phyloP scores from a whole-genome alignment of 2,329 filamentous ascomycete genomes.

The Venturiaceae sp. region DNA sequence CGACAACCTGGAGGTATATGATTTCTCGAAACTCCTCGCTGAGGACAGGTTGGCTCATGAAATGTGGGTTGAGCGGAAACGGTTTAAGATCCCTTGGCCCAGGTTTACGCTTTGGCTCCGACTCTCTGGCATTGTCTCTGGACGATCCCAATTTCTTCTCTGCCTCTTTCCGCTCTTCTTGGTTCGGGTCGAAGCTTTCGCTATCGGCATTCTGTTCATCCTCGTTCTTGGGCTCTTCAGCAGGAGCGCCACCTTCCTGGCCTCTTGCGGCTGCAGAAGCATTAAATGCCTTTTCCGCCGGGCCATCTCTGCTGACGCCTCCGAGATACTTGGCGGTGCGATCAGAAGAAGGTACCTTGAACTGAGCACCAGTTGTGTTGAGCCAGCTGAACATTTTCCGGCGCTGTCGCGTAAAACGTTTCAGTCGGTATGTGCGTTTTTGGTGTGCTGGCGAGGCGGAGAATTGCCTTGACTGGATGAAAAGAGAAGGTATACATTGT shows the following conservation, averaged over 20 bases:
- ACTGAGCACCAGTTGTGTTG: constrained; percentile 40
- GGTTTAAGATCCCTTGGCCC: constrained; percentile 32
- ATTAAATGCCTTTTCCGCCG: constrained; percentile 11
- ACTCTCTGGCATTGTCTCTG: not conserved
- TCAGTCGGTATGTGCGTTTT: not conserved
- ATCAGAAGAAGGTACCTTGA: constrained; percentile 36
- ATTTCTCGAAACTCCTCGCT: constrained; percentile 62
- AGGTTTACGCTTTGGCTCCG: not conserved
- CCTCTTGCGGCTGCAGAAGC: not conserved
- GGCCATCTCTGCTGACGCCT: constrained; percentile 11
- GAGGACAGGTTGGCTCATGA: constrained; percentile 62
- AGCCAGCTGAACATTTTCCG: constrained; percentile 49
- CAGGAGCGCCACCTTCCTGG: not conserved
- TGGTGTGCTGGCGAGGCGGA: not conserved
- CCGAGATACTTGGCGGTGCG: constrained; percentile 39
- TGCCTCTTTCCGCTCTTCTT: not conserved
- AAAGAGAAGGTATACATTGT: not conserved
- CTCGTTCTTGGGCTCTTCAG: not conserved
- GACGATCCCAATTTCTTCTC: not conserved
- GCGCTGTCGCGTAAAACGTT: not conserved
- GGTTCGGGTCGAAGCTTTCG: not conserved
- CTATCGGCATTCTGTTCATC: not conserved
- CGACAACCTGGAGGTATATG: constrained; percentile 61
- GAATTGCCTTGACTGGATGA: not conserved
- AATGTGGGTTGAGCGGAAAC: constrained; percentile 66